Base-by-base conservation (phyloP, 768 basidiomycete genomes). In the Astraeus odoratus region DNA sequence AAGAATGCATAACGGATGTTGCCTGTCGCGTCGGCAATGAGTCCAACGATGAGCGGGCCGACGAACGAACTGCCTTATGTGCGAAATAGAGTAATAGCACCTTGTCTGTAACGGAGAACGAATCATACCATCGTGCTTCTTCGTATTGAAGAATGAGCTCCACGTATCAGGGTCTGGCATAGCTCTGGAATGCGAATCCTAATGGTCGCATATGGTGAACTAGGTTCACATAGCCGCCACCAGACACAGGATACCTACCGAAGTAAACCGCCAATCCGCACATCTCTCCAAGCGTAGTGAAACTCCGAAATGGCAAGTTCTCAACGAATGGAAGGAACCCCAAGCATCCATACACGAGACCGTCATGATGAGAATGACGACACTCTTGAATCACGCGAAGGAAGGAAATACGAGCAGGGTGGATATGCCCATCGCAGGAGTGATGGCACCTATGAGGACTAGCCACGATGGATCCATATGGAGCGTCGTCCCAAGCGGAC, bases 91-190 rank as follows among this genome's bases (percentile, higher is more conserved):
- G 48, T 10, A 40, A 44, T 23, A 20, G 3, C 54, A 81, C 86
- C 72, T 92, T 90, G 67, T 91, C 88, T 0, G 92, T 95, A 53
- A 97, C 91, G 13, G 86, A 85, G 65, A 86, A 96, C 26, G 96
- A 65, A 2, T 80, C 85, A 51, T 65, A 90, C 86, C 90, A 97
- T 44, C 90, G 70, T 2, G 92, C 92, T 64, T 93, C 90, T 63
- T 96, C 89, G 0, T 86, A 83, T 2, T 77, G 77, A 0, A 94
- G 95, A 3, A 98, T 74, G 43, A 99, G 65, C 55, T 88, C 88
- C 1, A 89, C 81, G 57, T 89, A 97, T 31, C 86, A 80, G 2
- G 91, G 87, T 20, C 94, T 69, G 0, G 91, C 86, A 50, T 92
- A 95, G 19, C 86, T 77, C 63, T 95, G 91, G 67, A 96, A 93